Percentiles rank a stretch among this genome's conserved stretches.
phyloP scores from a whole-genome alignment of 805 yeast species.

The Tetrapisispora namnaoensis region DNA sequence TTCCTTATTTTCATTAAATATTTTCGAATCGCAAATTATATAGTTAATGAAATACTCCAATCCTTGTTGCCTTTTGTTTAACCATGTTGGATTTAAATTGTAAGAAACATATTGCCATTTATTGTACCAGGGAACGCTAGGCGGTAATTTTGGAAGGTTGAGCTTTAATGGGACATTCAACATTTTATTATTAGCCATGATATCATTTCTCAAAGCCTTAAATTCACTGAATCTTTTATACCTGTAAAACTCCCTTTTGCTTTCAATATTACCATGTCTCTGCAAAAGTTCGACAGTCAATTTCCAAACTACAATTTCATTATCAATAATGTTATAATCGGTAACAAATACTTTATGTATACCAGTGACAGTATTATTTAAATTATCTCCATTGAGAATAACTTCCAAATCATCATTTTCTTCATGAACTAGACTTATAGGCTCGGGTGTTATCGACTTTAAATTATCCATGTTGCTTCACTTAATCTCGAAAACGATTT shows the following conservation, averaged over 20 bases:
- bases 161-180: conserved; percentile 7
- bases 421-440: conserved; percentile 17
- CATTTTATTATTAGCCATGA: conserved; percentile 23
- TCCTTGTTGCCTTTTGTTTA: conserved; percentile 45
- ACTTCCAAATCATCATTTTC: conserved; percentile 5
- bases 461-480: not conserved
- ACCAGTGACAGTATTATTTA: not conserved
- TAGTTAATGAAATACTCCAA: conserved; percentile 51
- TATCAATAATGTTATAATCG: conserved; percentile 23
- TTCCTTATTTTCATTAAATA: not conserved
- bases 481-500: too few relatives aligned
- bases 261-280: not conserved
- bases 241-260: conserved; percentile 28
- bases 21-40: not conserved
- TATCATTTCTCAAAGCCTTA: conserved; percentile 34
- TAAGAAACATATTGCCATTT: conserved; percentile 22
- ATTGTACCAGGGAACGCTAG: conserved; percentile 34
- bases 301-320: conserved; percentile 25
- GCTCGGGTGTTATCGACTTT: conserved; percentile 19
- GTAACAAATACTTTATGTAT: conserved; percentile 13
- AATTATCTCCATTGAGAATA: not conserved
- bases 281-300: conserved; percentile 14
- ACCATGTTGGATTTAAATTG: conserved; percentile 36
- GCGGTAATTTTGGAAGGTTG: conserved; percentile 42
- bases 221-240: conserved; percentile 62